These are phyloP conservation scores for Arabidopsis hybrid DNA, from an alignment of 441 rosid genomes.

Conservation along the genomic window DNA sequence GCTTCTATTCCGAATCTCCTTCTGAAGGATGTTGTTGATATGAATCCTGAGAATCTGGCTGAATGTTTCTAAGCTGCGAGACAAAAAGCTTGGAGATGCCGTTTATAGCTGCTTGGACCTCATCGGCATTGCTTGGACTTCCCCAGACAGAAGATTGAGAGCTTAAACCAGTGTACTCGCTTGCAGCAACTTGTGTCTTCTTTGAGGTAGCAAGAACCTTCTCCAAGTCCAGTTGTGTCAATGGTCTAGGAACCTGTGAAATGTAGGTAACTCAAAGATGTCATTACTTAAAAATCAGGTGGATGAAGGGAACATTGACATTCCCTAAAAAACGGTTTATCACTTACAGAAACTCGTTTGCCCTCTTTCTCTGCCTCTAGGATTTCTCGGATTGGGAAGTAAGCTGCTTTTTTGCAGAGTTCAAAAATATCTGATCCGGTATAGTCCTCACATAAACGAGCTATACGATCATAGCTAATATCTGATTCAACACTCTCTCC, in stretches of 20 bases:
- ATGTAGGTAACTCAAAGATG: neutral
- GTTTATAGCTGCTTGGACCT: conserved; percentile 77
- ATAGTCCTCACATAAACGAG: conserved; percentile 75
- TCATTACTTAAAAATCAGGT: conserved; percentile 1
- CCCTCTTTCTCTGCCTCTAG: conserved; percentile 84
- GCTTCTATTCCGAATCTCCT: conserved; percentile 19
- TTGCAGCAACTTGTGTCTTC: conserved; percentile 82
- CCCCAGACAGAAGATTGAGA: conserved; percentile 61
- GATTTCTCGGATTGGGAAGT: conserved; percentile 85
- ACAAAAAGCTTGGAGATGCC: conserved; percentile 84
- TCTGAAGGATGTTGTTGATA: conserved; percentile 26
- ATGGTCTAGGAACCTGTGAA: conserved; percentile 69
- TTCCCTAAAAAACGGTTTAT: neutral
- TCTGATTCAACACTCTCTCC: conserved; percentile 68
- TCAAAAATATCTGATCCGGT: conserved; percentile 95
- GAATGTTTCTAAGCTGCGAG: conserved; percentile 74
- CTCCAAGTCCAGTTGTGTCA: conserved; percentile 71
- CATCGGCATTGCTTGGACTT: conserved; percentile 58
- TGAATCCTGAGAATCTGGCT: conserved; percentile 62
- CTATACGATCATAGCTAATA: conserved; percentile 71
- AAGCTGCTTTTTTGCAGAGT: conserved; percentile 96
- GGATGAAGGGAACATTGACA: neutral
- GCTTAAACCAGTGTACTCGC: conserved; percentile 64
- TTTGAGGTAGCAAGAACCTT: conserved; percentile 65
- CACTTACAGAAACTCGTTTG: conserved; percentile 59